Evolutionary conservation across 2,329 filamentous ascomycete species (phyloP), one percentile per base, ranked within the genome.

Genomic region (Exophiala mesophila): DNA sequence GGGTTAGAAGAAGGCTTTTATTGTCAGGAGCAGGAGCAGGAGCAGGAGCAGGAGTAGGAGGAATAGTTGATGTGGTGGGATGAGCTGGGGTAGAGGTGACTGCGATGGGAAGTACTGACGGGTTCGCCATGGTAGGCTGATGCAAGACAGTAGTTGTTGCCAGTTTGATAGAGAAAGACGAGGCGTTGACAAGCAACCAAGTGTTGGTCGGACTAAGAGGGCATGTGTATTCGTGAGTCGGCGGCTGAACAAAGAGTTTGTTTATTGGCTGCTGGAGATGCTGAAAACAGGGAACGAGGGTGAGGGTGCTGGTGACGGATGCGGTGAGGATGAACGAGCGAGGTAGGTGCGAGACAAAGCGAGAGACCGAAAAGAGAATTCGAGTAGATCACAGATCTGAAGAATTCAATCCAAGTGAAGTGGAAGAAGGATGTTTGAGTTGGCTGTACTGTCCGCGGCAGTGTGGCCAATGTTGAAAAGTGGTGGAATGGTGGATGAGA

Each of bases 81-180:
- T n/a, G n/a, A n/a, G n/a, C n/a, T n/a, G n/a, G n/a, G n/a, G n/a
- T n/a, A n/a, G n/a, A n/a, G n/a, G n/a, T n/a, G n/a, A n/a, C n/a
- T n/a, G n/a, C n/a, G 17, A 10, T 12, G 21, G 29, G 40, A 30
- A 23, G 15, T 10, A 44, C 52, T 33, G 34, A 54, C 52, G 49
- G 44, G 34, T 54, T 54, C 41, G 52, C 51, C 52, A 54, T 54
- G 44, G 44, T 39, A 39, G 52, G 52, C 52, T 47, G 34, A 15
- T 39, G 39, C 19, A 44, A 45, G 21, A 47, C 16, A 21, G 44
- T 48, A 39, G 48, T 47, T 38, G 49, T 30, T 48, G 49, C 52
- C 52, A 54, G 49, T 46, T 49, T 50, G 49, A 46, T 45, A 37
- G 41, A 35, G 7, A 26, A n/a, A n/a, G n/a, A n/a, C n/a, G n/a